Conservation (phyloP, 768 basidiomycete genomes). For the Fomitopsis serialis region DNA sequence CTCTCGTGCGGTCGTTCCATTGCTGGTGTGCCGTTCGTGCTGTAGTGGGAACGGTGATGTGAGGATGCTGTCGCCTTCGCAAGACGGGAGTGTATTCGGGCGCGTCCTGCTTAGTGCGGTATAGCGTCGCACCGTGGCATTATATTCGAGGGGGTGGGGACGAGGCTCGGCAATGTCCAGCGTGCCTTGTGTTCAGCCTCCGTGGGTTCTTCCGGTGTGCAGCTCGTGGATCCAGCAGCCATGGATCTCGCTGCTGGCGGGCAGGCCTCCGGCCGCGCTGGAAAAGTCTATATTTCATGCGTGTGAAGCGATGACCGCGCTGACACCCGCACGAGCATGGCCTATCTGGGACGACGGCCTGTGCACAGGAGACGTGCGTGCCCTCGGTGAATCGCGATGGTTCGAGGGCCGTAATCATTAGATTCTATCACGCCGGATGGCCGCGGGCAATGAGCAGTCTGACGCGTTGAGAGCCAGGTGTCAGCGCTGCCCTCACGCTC, state of each 20-base stretch:
- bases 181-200: constrained; percentile 1
- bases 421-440: background rate
- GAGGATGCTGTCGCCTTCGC: background rate
- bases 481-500: background rate
- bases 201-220: background rate
- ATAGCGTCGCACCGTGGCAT: background rate
- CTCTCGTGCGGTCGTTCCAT: background rate
- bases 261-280: background rate
- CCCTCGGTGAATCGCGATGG: background rate
- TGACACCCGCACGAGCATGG: background rate
- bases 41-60: background rate
- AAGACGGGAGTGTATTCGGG: background rate
- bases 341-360: background rate
- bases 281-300: background rate
- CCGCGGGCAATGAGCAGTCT: background rate
- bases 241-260: background rate
- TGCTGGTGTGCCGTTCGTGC: background rate
- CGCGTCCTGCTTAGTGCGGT: background rate
- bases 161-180: constrained; percentile 1
- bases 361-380: background rate
- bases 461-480: background rate
- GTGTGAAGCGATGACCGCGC: background rate
- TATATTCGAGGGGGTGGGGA: background rate
- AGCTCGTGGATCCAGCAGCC: background rate
- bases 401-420: background rate